These are phyloP conservation scores for Chaetomium tenue DNA, from an alignment of 495 filamentous ascomycete genomes.

Conservation along the genomic window DNA sequence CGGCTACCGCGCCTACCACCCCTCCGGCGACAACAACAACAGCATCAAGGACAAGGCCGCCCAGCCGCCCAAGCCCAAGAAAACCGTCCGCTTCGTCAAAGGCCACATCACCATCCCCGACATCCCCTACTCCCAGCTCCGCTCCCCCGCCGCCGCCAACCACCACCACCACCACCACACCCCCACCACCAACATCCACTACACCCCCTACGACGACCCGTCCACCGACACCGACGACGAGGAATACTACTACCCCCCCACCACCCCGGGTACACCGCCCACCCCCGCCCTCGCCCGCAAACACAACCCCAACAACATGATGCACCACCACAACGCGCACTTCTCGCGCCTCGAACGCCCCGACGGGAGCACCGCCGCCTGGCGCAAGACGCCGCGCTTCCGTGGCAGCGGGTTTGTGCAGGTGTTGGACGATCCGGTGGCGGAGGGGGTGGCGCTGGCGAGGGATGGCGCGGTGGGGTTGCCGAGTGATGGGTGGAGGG, in stretches of 20 bases:
- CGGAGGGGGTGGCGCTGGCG: background rate
- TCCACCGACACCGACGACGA: background rate
- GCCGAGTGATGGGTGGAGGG: constrained; percentile 1
- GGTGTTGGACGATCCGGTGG: background rate
- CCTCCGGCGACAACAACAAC: no score
- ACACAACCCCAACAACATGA: no score
- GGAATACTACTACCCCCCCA: background rate
- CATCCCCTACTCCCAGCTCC: background rate
- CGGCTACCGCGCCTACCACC: constrained; percentile 7
- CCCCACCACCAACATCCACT: background rate
- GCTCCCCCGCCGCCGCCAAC: background rate
- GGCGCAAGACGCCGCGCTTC: constrained; percentile 3
- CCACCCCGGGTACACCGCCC: no score
- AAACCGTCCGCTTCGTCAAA: constrained; percentile 6
- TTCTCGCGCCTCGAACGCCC: background rate
- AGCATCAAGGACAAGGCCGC: background rate
- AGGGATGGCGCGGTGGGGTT: background rate
- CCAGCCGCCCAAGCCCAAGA: background rate
- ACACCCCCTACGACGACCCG: background rate
- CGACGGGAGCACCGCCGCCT: background rate
- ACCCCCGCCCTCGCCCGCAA: no score
- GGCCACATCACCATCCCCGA: background rate
- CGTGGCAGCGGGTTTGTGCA: constrained; percentile 2
- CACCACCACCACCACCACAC: background rate
- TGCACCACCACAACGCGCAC: no score